These are phyloP conservation scores for Fusarium chuoi DNA, from an alignment of 2,329 filamentous ascomycete species.

Conservation along the genomic window DNA sequence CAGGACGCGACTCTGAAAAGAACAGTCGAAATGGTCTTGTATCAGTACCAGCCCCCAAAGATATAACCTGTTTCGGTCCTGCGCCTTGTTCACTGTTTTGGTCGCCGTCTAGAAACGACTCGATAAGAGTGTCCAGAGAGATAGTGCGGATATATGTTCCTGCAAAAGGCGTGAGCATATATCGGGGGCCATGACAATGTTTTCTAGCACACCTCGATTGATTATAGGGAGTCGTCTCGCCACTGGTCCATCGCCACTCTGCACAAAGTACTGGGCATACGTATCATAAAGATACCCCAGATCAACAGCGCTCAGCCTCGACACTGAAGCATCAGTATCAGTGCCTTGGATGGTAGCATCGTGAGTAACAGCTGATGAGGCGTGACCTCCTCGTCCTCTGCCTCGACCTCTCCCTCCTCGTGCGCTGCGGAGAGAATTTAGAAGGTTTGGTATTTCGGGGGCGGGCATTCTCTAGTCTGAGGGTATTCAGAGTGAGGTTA, in stretches of 20 bases:
- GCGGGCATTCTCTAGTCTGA: constrained; percentile 67
- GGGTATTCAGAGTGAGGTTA: constrained; percentile 2
- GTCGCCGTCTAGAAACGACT: constrained; percentile 70
- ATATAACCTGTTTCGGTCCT: constrained; percentile 79
- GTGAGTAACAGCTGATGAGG: constrained; percentile 55
- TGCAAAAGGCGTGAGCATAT: constrained; percentile 50
- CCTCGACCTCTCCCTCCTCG: constrained; percentile 51
- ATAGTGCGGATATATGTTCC: constrained; percentile 93
- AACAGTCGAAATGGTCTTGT: constrained; percentile 86
- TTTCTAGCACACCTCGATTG: constrained; percentile 76
- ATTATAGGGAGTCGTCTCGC: constrained; percentile 86
- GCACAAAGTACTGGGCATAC: constrained; percentile 78
- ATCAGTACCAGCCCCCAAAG: constrained; percentile 92
- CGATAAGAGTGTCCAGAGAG: constrained; percentile 82
- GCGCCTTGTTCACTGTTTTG: constrained; percentile 38
- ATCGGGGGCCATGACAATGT: background rate
- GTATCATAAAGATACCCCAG: constrained; percentile 86
- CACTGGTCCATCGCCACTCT: constrained; percentile 55
- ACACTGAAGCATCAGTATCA: constrained; percentile 90
- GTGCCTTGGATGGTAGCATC: constrained; percentile 87
- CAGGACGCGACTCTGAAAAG: constrained; percentile 50
- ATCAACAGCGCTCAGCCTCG: constrained; percentile 87
- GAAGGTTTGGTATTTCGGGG: constrained; percentile 82
- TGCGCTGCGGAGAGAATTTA: constrained; percentile 57
- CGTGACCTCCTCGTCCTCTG: constrained; percentile 49